A percentile compares a stretch with the other conserved stretches of the same genome.
These are phyloP conservation scores for Periconia sp. DNA, from an alignment of 2,329 filamentous ascomycete species.

Conservation along the genomic window DNA sequence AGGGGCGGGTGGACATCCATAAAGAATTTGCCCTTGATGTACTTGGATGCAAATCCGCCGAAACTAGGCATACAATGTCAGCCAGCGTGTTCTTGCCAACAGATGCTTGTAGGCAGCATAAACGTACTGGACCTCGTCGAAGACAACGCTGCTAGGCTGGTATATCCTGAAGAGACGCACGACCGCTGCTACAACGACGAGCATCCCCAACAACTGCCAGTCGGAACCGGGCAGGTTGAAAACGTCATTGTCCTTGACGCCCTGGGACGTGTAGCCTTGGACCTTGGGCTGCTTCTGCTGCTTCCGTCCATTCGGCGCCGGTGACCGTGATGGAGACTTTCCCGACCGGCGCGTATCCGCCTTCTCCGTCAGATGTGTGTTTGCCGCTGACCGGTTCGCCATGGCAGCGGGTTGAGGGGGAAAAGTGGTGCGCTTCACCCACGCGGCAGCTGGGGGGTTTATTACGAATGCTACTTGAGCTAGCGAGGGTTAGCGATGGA, in stretches of 20 bases:
- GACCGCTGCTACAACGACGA: slow-evolving; percentile 77
- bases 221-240: slow-evolving; percentile 84
- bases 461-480: slow-evolving; percentile 10
- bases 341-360: slow-evolving; percentile 35
- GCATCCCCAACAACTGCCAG: slow-evolving; percentile 74
- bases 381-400: slow-evolving; percentile 40
- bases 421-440: slow-evolving; percentile 24
- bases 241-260: slow-evolving; percentile 88
- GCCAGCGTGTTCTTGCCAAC: slow-evolving; percentile 11
- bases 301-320: slow-evolving; percentile 35
- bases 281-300: slow-evolving; percentile 32
- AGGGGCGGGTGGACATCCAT: slow-evolving; percentile 99
- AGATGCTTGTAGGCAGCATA: neutral
- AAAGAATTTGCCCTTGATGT: slow-evolving; percentile 99
- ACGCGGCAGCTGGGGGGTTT: slow-evolving; percentile 14
- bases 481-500: neutral
- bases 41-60: slow-evolving; percentile 96
- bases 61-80: slow-evolving; percentile 66
- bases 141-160: slow-evolving; percentile 94
- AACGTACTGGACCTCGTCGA: slow-evolving; percentile 97
- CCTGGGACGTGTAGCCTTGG: slow-evolving; percentile 73
- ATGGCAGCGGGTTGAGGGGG: slow-evolving; percentile 38
- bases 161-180: slow-evolving; percentile 96
- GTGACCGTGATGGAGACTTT: slow-evolving; percentile 41
- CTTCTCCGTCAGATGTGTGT: slow-evolving; percentile 40